These are phyloP conservation scores for Ogataea ganodermae DNA, from an alignment of 805 yeast species.

Conservation along the genomic window DNA sequence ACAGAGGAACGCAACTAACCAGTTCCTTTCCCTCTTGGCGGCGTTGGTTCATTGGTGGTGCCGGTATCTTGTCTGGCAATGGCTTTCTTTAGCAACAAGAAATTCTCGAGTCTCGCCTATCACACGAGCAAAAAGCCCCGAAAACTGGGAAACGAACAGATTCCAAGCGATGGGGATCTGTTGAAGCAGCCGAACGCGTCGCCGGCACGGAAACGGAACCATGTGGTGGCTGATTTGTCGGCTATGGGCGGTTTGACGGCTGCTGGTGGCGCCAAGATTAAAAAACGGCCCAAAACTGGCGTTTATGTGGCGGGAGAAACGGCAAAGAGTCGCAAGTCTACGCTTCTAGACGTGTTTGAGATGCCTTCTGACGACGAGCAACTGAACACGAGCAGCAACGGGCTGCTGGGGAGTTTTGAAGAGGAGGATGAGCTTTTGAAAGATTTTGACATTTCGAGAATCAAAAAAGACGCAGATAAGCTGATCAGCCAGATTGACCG, in stretches of 20 bases:
- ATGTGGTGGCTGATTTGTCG: neutral
- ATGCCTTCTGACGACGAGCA: constrained; percentile 11
- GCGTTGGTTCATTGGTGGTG: no score
- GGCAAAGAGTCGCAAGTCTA: neutral
- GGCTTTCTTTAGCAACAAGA: constrained; percentile 8
- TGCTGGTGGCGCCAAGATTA: neutral
- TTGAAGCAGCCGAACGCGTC: constrained; percentile 1
- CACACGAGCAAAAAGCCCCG: constrained; percentile 15
- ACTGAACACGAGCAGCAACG: neutral
- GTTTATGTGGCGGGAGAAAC: constrained; percentile 14
- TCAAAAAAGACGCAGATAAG: constrained; percentile 32
- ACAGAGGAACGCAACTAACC: no score
- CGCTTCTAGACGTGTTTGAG: constrained; percentile 1
- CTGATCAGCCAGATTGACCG: constrained; percentile 39
- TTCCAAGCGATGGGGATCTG: constrained; percentile 17
- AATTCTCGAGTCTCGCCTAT: constrained; percentile 14
- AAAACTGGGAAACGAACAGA: constrained; percentile 10
- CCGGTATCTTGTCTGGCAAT: constrained; percentile 1
- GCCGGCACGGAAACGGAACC: neutral
- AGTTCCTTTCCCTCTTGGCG: no score
- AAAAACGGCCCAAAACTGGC: constrained; percentile 6
- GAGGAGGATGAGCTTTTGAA: constrained; percentile 28
- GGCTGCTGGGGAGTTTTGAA: constrained; percentile 1
- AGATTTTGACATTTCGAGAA: constrained; percentile 30
- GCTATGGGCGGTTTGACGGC: neutral